A percentile compares a stretch with the other conserved stretches of the same genome.
Conservation (phyloP, 768 basidiomycete genomes). For the Xerocomellus dryophilus region DNA sequence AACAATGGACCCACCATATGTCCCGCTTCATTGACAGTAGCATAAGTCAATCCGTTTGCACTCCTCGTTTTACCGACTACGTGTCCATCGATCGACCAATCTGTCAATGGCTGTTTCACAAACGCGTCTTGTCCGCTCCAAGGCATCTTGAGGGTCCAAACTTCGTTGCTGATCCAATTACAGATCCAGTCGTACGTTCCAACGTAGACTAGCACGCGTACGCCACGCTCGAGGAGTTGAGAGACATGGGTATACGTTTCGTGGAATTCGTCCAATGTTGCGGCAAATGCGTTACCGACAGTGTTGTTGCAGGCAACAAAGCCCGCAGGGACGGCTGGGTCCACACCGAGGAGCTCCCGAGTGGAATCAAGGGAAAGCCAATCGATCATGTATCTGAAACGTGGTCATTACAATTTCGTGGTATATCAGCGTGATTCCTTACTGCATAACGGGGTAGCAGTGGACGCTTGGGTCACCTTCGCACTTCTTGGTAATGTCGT, state of each 20-base stretch:
- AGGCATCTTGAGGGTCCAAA: conserved; percentile 66
- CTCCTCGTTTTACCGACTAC: conserved; percentile 52
- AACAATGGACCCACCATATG: conserved; percentile 51
- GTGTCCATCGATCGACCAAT: conserved; percentile 52
- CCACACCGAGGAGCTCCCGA: conserved; percentile 57
- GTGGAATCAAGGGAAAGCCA: conserved; percentile 60
- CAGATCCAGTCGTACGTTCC: conserved; percentile 75
- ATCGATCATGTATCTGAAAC: conserved; percentile 45
- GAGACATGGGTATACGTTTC: conserved; percentile 33
- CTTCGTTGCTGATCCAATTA: conserved; percentile 69
- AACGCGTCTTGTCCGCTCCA: conserved; percentile 62
- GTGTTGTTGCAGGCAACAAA: conserved; percentile 36
- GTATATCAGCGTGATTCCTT: neutral
- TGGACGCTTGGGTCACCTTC: conserved; percentile 46
- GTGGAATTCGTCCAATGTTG: conserved; percentile 38
- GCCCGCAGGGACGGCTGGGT: conserved; percentile 36
- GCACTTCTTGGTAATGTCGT: conserved; percentile 64
- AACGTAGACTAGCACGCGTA: conserved; percentile 66
- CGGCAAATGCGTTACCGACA: conserved; percentile 46
- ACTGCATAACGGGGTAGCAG: conserved; percentile 59
- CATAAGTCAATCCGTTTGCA: conserved; percentile 57
- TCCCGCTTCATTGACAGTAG: conserved; percentile 62
- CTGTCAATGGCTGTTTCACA: conserved; percentile 40
- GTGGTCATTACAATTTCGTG: neutral
- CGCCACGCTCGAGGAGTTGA: conserved; percentile 63